Percentiles rank a stretch among this genome's conserved stretches.
Conservation (phyloP, 208 protist genomes). For the Crithidia sp. region DNA sequence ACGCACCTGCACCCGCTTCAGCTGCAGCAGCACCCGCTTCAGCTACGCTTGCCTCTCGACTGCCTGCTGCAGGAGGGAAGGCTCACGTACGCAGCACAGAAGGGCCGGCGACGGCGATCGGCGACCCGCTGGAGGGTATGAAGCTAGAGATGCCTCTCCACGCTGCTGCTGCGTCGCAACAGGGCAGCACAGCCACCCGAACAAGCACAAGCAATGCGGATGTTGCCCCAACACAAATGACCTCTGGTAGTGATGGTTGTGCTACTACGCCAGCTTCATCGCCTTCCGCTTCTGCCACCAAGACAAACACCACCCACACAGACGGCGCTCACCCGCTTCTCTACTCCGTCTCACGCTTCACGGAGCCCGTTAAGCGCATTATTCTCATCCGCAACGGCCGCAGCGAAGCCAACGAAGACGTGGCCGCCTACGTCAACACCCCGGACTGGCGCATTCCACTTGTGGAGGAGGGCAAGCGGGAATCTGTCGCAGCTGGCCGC, state of each 20-base stretch:
- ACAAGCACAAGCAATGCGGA: no score
- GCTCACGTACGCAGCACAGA: no score
- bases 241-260: no score
- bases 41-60: background rate
- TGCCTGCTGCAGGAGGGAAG: no score
- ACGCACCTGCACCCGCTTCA: background rate
- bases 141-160: no score
- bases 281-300: background rate
- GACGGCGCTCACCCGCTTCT: conserved; percentile 21
- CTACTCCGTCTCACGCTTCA: conserved; percentile 41
- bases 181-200: no score
- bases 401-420: conserved; percentile 79
- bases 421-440: conserved; percentile 64
- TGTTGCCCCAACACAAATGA: no score
- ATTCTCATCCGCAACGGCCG: conserved; percentile 87
- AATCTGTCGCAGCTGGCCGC: conserved; percentile 69
- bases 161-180: no score
- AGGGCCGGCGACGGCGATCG: no score
- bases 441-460: conserved; percentile 93
- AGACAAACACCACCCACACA: background rate
- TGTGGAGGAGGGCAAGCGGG: conserved; percentile 65
- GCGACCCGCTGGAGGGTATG: no score
- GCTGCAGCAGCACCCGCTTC: background rate
- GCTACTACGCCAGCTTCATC: background rate
- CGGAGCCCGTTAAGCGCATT: conserved; percentile 89